Conservation (phyloP, 192 early-diverging fungal genomes). For the Backusella tarrabulga region DNA sequence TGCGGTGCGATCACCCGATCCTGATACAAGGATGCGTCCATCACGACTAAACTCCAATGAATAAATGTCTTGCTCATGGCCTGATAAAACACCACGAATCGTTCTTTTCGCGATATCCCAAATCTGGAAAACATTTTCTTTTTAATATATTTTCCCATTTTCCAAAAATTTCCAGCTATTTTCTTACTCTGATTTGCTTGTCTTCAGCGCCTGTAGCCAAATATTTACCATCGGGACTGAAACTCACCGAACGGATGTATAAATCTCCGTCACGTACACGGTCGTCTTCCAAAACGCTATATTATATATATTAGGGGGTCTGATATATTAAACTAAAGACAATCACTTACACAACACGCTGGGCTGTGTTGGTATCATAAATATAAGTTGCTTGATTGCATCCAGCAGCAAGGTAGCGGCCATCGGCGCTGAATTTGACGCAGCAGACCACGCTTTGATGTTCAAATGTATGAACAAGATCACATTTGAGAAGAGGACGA, state of each 20-base stretch:
- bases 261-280: conserved; percentile 79
- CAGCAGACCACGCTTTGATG: conserved; percentile 91
- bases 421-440: conserved; percentile 92
- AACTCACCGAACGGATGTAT: conserved; percentile 95
- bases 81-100: conserved; percentile 67
- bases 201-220: conserved; percentile 98
- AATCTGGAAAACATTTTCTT: conserved; percentile 37
- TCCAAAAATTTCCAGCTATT: not conserved
- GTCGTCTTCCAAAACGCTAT: conserved; percentile 72
- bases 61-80: conserved; percentile 99
- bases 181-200: conserved; percentile 78
- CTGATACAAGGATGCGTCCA: conserved; percentile 85
- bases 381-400: conserved; percentile 90
- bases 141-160: conserved; percentile 13
- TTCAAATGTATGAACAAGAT: conserved; percentile 57
- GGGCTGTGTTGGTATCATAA: conserved; percentile 56
- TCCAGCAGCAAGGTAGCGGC: conserved; percentile 89
- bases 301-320: conserved; percentile 16
- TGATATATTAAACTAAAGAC: not conserved
- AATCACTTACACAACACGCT: conserved; percentile 15
- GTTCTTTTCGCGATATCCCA: conserved; percentile 66
- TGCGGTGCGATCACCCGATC: conserved; percentile 83
- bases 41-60: conserved; percentile 92
- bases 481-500: conserved; percentile 57
- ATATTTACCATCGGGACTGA: conserved; percentile 86